Evolutionary conservation across 352 stramenopile genomes (phyloP).

Genomic region (Globisporangium cederbergense): DNA sequence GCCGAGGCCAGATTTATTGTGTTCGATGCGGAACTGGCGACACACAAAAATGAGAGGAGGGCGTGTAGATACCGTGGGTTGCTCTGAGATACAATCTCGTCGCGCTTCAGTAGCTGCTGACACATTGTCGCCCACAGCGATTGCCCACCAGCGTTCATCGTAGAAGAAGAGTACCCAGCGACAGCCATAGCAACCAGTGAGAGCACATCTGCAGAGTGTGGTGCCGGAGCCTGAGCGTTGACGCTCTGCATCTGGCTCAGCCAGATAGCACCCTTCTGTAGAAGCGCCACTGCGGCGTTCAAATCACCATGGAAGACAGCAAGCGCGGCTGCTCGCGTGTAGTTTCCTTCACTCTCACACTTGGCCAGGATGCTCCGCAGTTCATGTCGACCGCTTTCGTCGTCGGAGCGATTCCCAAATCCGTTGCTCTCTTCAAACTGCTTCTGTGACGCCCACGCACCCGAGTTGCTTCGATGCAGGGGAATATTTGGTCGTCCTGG

Average conservation of each 20-base stretch:
- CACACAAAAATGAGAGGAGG: slow-evolving; percentile 72
- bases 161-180: slow-evolving; percentile 67
- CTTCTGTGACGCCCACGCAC: slow-evolving; percentile 59
- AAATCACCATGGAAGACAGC: slow-evolving; percentile 86
- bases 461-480: slow-evolving; percentile 63
- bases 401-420: slow-evolving; percentile 47
- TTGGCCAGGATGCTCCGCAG: slow-evolving; percentile 55
- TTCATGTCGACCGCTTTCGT: slow-evolving; percentile 50
- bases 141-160: slow-evolving; percentile 32
- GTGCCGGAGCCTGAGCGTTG: slow-evolving; percentile 19
- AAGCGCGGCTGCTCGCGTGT: slow-evolving; percentile 61
- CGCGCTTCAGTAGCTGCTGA: slow-evolving; percentile 70
- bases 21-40: slow-evolving; percentile 31
- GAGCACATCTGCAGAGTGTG: slow-evolving; percentile 70
- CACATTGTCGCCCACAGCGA: slow-evolving; percentile 80
- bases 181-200: slow-evolving; percentile 88
- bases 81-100: slow-evolving; percentile 58
- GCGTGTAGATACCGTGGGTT: slow-evolving; percentile 81
- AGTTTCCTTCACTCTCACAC: slow-evolving; percentile 64
- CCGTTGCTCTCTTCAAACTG: slow-evolving; percentile 48
- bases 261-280: slow-evolving; percentile 70
- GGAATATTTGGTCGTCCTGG: slow-evolving; percentile 23
- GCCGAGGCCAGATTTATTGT: slow-evolving; percentile 23
- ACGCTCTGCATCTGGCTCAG: slow-evolving; percentile 56
- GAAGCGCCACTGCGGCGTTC: slow-evolving; percentile 49